phyloP scores from a whole-genome alignment of 257 asterid genomes.

The Przewalskia tangutica region DNA sequence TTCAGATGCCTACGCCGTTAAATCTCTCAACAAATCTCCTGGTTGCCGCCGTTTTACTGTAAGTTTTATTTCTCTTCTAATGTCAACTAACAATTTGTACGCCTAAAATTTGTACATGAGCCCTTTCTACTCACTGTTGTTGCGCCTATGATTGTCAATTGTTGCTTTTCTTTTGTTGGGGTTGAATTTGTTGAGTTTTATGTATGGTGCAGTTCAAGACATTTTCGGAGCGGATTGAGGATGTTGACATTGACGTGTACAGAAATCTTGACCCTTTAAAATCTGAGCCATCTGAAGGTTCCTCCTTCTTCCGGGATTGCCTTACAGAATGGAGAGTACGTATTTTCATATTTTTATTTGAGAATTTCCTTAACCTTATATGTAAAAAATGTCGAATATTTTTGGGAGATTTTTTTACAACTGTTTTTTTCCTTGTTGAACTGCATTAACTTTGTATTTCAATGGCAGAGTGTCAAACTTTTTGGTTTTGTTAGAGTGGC shows the following conservation, averaged over 20 bases:
- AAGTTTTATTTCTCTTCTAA: slow-evolving; percentile 8
- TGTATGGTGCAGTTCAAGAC: slow-evolving; percentile 57
- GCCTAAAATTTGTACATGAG: background rate
- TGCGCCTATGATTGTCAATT: background rate
- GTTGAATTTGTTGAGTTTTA: background rate
- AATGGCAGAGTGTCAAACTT: background rate
- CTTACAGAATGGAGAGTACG: slow-evolving; percentile 67
- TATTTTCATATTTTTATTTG: background rate
- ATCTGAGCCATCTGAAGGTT: slow-evolving; percentile 63
- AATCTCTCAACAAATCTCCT: slow-evolving; percentile 54
- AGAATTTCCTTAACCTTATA: background rate
- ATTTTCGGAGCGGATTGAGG: slow-evolving; percentile 48
- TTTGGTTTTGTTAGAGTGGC: background rate
- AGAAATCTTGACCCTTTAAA: slow-evolving; percentile 51
- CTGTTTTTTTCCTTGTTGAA: background rate
- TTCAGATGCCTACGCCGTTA: slow-evolving; percentile 54
- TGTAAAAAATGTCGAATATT: background rate
- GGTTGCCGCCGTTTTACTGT: slow-evolving; percentile 76
- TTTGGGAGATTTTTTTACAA: background rate
- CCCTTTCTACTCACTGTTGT: background rate
- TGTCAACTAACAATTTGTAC: background rate
- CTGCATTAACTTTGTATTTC: background rate
- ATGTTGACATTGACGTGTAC: slow-evolving; percentile 64
- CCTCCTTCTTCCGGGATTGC: slow-evolving; percentile 72
- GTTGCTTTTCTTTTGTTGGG: background rate